These are phyloP conservation scores for Pascua guehoae DNA, from an alignment of 1,284 basidiomycete species.

Conservation along the genomic window DNA sequence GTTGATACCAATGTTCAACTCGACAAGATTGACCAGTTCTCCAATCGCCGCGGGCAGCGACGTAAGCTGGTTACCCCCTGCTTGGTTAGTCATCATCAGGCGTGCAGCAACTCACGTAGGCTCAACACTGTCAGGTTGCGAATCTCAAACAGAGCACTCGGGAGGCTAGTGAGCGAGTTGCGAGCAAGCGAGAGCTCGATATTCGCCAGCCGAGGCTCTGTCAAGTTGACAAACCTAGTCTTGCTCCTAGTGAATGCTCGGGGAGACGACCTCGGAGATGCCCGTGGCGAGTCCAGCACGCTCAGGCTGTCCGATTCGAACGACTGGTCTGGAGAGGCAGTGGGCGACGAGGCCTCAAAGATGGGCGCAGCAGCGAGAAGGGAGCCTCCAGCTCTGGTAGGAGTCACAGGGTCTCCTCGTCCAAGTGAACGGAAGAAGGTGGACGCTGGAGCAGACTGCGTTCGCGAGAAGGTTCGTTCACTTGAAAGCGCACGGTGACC, in stretches of 20 bases:
- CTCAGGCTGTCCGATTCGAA: no score
- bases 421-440: not conserved
- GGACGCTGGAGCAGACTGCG: conserved; percentile 33
- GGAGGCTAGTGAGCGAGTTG: conserved; percentile 29
- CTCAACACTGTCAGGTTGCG: conserved; percentile 40
- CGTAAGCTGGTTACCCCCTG: conserved; percentile 40
- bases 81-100: not conserved
- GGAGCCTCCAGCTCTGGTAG: not conserved
- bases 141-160: conserved; percentile 46
- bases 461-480: conserved; percentile 28
- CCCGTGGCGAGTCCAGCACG: not conserved
- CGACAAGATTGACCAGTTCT: conserved; percentile 36
- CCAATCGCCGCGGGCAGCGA: conserved; percentile 46
- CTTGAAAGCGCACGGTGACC: not conserved
- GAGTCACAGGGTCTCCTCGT: not conserved
- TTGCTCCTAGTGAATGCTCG: conserved; percentile 19
- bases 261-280: not conserved
- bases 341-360: no score
- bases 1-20: conserved; percentile 47
- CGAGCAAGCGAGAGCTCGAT: not conserved
- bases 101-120: conserved; percentile 27
- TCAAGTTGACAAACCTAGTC: conserved; percentile 21
- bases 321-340: no score
- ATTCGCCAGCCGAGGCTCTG: not conserved
- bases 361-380: no score